A percentile compares a stretch with the other conserved stretches of the same genome.
Conservation (phyloP, 179 eudicot species). For the Corrigiola litoralis region DNA sequence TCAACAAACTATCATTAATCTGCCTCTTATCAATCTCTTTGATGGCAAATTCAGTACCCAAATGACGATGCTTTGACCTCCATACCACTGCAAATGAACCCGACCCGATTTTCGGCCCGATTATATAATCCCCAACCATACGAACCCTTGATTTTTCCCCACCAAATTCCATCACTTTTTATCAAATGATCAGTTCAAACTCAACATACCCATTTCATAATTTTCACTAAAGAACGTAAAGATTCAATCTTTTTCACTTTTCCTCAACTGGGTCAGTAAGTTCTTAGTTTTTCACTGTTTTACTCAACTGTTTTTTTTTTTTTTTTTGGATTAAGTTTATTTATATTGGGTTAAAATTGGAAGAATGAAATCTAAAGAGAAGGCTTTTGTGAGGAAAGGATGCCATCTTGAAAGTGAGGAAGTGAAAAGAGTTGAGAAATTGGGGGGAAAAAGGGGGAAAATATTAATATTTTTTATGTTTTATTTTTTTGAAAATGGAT, state of each 20-base stretch:
- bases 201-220: slow-evolving; percentile 11
- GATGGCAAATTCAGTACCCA: slow-evolving; percentile 43
- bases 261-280: background rate
- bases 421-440: slow-evolving; percentile 7
- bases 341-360: background rate
- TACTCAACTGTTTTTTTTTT: background rate
- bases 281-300: background rate
- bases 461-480: background rate
- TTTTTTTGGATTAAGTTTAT: background rate
- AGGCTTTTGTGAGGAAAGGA: slow-evolving; percentile 10
- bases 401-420: background rate
- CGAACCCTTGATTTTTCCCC: slow-evolving; percentile 17
- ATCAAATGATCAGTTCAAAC: slow-evolving; percentile 1
- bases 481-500: slow-evolving; percentile 3
- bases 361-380: slow-evolving; percentile 1
- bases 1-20: slow-evolving; percentile 42
- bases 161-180: slow-evolving; percentile 31
- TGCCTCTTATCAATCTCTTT: slow-evolving; percentile 59
- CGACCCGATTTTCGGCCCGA: slow-evolving; percentile 50
- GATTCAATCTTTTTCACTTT: slow-evolving; percentile 2
- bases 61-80: slow-evolving; percentile 40
- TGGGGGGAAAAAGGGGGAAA: background rate
- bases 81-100: slow-evolving; percentile 57
- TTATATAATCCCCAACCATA: slow-evolving; percentile 38
- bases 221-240: background rate